Percentiles rank a stretch among this genome's conserved stretches.
These are phyloP conservation scores for Mortierella sp. DNA, from an alignment of 371 early-diverging fungal genomes.

Conservation along the genomic window DNA sequence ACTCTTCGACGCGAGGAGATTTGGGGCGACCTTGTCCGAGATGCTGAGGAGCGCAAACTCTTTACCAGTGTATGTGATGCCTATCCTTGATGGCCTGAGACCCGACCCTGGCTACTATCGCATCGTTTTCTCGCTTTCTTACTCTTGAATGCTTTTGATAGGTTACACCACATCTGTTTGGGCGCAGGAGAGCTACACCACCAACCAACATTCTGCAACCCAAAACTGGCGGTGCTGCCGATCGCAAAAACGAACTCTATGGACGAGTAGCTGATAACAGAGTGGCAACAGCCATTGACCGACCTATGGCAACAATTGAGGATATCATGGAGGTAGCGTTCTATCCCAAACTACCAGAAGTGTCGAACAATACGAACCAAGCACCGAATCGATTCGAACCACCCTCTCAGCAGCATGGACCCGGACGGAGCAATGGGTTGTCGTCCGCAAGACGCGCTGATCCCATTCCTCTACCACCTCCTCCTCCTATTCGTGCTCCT, in stretches of 20 bases:
- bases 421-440: too few relatives aligned
- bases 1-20: conserved; percentile 68
- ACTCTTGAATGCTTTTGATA: too few relatives aligned
- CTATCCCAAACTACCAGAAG: conserved; percentile 20
- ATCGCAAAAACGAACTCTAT: conserved; percentile 33
- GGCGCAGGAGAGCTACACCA: conserved; percentile 10
- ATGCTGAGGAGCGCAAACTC: conserved; percentile 61
- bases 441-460: too few relatives aligned
- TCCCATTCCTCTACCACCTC: too few relatives aligned
- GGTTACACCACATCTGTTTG: conserved; percentile 31
- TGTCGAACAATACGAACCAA: background rate
- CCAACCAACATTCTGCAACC: conserved; percentile 33
- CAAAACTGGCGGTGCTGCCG: conserved; percentile 5
- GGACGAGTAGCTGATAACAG: conserved; percentile 15
- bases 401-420: background rate
- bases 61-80: conserved; percentile 58
- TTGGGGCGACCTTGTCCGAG: conserved; percentile 77
- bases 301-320: conserved; percentile 24
- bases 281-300: conserved; percentile 24
- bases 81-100: background rate
- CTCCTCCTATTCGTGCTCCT: too few relatives aligned
- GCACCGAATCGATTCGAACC: background rate
- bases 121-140: background rate
- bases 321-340: conserved; percentile 22
- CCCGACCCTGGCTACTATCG: background rate